phyloP scores from a whole-genome alignment of 805 yeast species.

The Teunomyces aglyptinius region DNA sequence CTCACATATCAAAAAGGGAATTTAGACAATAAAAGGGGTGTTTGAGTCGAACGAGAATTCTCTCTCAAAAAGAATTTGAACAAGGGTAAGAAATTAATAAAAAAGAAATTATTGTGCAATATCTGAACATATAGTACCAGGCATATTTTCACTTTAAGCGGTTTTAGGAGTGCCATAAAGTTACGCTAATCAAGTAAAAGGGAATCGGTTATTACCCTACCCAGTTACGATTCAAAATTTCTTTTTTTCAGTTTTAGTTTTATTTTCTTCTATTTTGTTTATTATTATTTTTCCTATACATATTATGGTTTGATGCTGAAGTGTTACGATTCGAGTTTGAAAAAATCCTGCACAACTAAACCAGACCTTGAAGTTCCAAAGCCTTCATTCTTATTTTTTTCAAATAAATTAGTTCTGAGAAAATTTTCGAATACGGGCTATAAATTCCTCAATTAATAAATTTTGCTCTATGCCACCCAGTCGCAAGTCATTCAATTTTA shows the following conservation, averaged over 20 bases:
- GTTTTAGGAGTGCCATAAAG: neutral
- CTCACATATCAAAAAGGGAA: neutral
- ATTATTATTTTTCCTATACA: neutral
- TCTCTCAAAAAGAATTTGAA: too few relatives aligned
- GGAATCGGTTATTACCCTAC: neutral
- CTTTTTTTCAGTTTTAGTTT: neutral
- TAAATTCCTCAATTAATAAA: constrained; percentile 68
- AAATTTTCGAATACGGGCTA: constrained; percentile 33
- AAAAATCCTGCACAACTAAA: neutral
- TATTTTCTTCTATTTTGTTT: constrained; percentile 4
- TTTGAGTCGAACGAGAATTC: too few relatives aligned
- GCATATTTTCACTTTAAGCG: too few relatives aligned
- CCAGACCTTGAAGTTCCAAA: neutral
- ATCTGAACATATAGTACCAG: neutral
- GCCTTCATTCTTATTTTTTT: neutral
- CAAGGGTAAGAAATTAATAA: neutral
- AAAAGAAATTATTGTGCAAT: neutral
- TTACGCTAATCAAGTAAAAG: neutral
- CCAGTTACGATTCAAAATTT: neutral
- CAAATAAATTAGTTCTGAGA: neutral
- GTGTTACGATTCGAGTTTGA: neutral
- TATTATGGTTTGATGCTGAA: neutral
- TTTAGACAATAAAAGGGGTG: neutral
- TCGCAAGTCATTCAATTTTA: constrained; percentile 59
- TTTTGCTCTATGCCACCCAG: constrained; percentile 66